Evolutionary conservation across 805 yeast genomes (phyloP).

Genomic region (Myxozyma geophila): DNA sequence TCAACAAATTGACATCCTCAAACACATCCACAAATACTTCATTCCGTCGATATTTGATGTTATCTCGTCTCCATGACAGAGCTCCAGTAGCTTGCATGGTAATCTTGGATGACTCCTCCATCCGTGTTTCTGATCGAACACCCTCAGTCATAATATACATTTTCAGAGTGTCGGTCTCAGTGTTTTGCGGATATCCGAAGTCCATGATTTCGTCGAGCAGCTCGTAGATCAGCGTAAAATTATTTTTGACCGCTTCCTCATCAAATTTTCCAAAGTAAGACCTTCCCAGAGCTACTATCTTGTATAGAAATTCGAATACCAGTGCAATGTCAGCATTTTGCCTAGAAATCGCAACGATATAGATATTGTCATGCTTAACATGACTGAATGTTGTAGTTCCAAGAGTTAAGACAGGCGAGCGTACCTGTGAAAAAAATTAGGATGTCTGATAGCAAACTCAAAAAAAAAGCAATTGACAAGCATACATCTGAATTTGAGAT

Average conservation of each 20-base stretch:
- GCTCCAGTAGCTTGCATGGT: conserved; percentile 49
- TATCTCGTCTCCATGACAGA: conserved; percentile 71
- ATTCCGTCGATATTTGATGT: conserved; percentile 77
- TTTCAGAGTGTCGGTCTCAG: conserved; percentile 56
- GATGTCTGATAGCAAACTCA: not conserved
- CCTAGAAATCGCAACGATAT: conserved; percentile 88
- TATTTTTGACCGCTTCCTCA: conserved; percentile 61
- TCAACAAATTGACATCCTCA: conserved; percentile 73
- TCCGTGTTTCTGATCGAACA: conserved; percentile 35
- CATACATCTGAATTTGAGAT: conserved; percentile 63
- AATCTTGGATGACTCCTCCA: conserved; percentile 37
- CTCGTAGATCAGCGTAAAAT: conserved; percentile 74
- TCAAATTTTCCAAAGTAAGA: conserved; percentile 50
- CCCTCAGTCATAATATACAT: conserved; percentile 47
- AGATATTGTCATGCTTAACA: conserved; percentile 62
- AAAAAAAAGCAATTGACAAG: not conserved
- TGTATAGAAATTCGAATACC: conserved; percentile 77
- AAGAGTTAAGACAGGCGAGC: conserved; percentile 76
- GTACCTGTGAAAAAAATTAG: conserved; percentile 41
- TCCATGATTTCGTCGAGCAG: conserved; percentile 75
- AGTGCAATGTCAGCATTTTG: conserved; percentile 83
- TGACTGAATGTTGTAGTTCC: conserved; percentile 93
- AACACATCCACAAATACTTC: conserved; percentile 76
- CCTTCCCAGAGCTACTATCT: conserved; percentile 59
- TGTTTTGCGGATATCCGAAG: conserved; percentile 74